A percentile compares a stretch with the other conserved stretches of the same genome.
These are phyloP conservation scores for Lentinula aciculospora DNA, from an alignment of 768 basidiomycete genomes.

Conservation along the genomic window DNA sequence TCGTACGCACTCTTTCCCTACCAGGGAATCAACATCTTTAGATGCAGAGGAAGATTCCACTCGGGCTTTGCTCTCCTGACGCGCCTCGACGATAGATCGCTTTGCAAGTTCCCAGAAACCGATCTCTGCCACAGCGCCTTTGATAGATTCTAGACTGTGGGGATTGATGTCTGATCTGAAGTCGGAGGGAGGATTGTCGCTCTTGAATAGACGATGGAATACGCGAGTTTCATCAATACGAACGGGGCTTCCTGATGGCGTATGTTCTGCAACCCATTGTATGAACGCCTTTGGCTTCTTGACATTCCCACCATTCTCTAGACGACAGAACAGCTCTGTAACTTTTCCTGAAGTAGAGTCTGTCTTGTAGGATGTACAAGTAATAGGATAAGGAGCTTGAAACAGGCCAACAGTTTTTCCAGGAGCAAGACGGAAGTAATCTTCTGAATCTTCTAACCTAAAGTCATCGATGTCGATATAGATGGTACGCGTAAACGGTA, in stretches of 20 bases:
- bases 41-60: slow-evolving; percentile 68
- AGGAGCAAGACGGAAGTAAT: slow-evolving; percentile 97
- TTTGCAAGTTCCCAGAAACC: slow-evolving; percentile 87
- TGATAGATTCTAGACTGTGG: slow-evolving; percentile 73
- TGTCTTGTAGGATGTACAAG: slow-evolving; percentile 83
- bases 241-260: slow-evolving; percentile 74
- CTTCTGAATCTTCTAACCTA: slow-evolving; percentile 82
- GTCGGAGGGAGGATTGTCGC: slow-evolving; percentile 79
- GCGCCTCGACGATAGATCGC: slow-evolving; percentile 56
- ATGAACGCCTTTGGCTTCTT: slow-evolving; percentile 92
- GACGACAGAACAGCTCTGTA: slow-evolving; percentile 68
- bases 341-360: slow-evolving; percentile 71
- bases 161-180: slow-evolving; percentile 81
- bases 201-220: slow-evolving; percentile 92
- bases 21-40: slow-evolving; percentile 55
- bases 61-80: slow-evolving; percentile 54
- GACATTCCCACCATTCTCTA: slow-evolving; percentile 62
- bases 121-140: slow-evolving; percentile 79
- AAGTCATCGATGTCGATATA: slow-evolving; percentile 96
- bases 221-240: slow-evolving; percentile 83
- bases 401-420: slow-evolving; percentile 97
- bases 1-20: slow-evolving; percentile 87
- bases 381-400: slow-evolving; percentile 88
- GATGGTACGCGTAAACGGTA: slow-evolving; percentile 84
- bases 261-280: slow-evolving; percentile 93